Evolutionary conservation across 805 yeast species (phyloP).

Genomic region (Grigorovia yakushimaensis): DNA sequence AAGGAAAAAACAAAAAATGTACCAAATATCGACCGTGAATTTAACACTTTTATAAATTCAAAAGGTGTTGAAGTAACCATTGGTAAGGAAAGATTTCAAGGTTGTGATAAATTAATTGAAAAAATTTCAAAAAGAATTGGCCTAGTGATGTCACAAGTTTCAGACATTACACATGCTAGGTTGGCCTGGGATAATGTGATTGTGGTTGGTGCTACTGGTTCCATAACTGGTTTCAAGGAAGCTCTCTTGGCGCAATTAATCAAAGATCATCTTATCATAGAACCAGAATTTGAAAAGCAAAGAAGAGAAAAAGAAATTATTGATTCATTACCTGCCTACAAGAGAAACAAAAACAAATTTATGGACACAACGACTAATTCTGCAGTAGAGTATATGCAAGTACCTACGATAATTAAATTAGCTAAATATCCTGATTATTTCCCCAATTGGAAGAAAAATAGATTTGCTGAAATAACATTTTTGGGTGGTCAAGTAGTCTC

Average conservation of each 20-base stretch:
- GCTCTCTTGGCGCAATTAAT: constrained; percentile 52
- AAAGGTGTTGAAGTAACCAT: constrained; percentile 47
- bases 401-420: constrained; percentile 63
- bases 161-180: constrained; percentile 62
- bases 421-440: constrained; percentile 82
- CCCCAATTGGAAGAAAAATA: constrained; percentile 82
- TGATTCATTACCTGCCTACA: constrained; percentile 26
- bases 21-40: constrained; percentile 61
- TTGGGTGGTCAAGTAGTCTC: constrained; percentile 84
- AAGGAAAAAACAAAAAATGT: constrained; percentile 23
- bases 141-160: constrained; percentile 43
- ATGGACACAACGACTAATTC: constrained; percentile 20
- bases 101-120: constrained; percentile 51
- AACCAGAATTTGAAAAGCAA: constrained; percentile 22
- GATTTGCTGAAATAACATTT: constrained; percentile 68
- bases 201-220: constrained; percentile 67
- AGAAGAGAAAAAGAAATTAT: constrained; percentile 22
- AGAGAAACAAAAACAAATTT: constrained; percentile 20
- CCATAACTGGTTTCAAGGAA: constrained; percentile 67
- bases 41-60: constrained; percentile 59
- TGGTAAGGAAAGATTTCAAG: constrained; percentile 88
- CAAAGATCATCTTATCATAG: constrained; percentile 41
- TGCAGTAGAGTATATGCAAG: constrained; percentile 43
- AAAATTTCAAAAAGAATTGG: constrained; percentile 46
- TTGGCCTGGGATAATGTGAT: constrained; percentile 79